Conservation (phyloP, 495 filamentous ascomycete species). For the Tetracladium marchalianum region DNA sequence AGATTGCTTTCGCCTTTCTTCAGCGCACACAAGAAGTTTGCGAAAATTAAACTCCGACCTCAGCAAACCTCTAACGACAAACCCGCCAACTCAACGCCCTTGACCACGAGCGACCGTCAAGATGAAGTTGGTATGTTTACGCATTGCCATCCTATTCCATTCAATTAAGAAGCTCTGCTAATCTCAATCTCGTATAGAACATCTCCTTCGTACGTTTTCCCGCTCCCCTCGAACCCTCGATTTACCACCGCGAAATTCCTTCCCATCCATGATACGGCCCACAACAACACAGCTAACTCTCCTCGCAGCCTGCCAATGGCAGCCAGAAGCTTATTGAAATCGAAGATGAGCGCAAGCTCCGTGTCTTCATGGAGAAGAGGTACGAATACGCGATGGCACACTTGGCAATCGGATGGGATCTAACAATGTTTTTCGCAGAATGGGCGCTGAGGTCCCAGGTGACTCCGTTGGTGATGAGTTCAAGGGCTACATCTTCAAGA, state of each 20-base stretch:
- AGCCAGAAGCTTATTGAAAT: constrained; percentile 97
- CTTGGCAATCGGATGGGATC: neutral
- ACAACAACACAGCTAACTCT: neutral
- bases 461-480: constrained; percentile 96
- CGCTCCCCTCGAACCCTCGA: neutral
- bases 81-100: neutral
- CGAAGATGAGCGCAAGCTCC: constrained; percentile 84
- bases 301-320: constrained; percentile 72
- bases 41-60: neutral
- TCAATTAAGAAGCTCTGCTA: constrained; percentile 9
- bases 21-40: too few species aligned
- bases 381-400: constrained; percentile 13
- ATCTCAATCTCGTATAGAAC: constrained; percentile 29
- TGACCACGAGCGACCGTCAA: constrained; percentile 9
- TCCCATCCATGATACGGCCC: constrained; percentile 3
- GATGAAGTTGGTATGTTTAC: constrained; percentile 20
- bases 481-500: constrained; percentile 97
- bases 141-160: neutral
- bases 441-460: constrained; percentile 91
- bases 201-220: constrained; percentile 58
- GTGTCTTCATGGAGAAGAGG: constrained; percentile 47
- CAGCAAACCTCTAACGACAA: neutral
- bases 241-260: constrained; percentile 1
- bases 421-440: constrained; percentile 27
- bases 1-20: too few species aligned